Evolutionary conservation across 495 filamentous ascomycete species (phyloP).

Genomic region (Usnea hakonensis): DNA sequence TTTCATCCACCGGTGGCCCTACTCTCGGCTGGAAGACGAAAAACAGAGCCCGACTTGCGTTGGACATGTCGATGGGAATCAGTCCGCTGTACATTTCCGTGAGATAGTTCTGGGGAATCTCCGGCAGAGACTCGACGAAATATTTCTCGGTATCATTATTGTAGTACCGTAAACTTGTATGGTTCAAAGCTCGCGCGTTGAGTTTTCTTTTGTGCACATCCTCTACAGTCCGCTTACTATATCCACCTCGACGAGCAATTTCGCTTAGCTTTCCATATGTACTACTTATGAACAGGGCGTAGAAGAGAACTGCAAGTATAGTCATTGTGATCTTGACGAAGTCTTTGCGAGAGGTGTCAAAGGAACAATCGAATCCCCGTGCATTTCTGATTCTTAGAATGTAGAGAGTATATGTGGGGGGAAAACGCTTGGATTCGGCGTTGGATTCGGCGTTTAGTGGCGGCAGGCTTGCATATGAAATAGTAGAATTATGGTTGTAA

Average conservation of each 20-base stretch:
- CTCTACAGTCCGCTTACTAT: background rate
- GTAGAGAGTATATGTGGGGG: too few species aligned
- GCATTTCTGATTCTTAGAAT: too few species aligned
- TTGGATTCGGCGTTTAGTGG: too few species aligned
- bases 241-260: background rate
- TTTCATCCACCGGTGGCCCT: conserved; percentile 28
- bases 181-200: background rate
- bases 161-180: background rate
- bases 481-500: too few species aligned
- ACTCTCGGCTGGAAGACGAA: too few species aligned
- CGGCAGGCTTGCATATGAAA: too few species aligned
- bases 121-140: background rate
- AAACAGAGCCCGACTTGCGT: too few species aligned
- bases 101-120: too few species aligned
- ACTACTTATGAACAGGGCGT: background rate
- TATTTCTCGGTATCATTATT: background rate
- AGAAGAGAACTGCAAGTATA: background rate
- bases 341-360: background rate
- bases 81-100: too few species aligned
- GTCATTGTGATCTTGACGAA: background rate
- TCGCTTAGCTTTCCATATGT: background rate
- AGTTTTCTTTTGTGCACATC: background rate
- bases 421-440: too few species aligned
- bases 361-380: too few species aligned
- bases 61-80: too few species aligned